phyloP scores from a whole-genome alignment of 148 eudicot species.

The Rhododendron molle region DNA sequence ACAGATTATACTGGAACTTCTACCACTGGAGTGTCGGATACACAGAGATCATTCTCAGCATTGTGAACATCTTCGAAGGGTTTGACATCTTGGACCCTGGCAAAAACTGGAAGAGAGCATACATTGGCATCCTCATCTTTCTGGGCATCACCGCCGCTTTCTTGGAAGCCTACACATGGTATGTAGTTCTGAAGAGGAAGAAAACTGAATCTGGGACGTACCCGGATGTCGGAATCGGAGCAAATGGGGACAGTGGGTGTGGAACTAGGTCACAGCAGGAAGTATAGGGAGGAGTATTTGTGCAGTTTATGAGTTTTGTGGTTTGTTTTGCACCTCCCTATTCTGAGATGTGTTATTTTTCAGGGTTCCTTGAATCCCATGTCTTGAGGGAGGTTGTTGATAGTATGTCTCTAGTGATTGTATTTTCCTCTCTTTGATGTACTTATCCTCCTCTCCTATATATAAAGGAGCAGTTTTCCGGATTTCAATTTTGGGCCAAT shows the following conservation, averaged over 20 bases:
- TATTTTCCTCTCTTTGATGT: not conserved
- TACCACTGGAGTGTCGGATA: constrained; percentile 41
- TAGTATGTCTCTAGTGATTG: not conserved
- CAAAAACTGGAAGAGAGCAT: constrained; percentile 40
- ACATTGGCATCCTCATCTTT: constrained; percentile 31
- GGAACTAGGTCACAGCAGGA: constrained; percentile 1
- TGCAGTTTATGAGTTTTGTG: not conserved
- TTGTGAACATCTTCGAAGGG: constrained; percentile 44
- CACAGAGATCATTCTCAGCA: constrained; percentile 35
- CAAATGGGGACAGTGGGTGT: constrained; percentile 12
- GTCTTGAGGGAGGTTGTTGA: not conserved
- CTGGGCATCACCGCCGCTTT: constrained; percentile 30
- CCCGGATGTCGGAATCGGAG: not conserved
- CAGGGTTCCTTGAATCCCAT: not conserved
- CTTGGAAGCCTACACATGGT: constrained; percentile 47
- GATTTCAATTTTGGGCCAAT: too few relatives aligned
- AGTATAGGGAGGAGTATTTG: not conserved
- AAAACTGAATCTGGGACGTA: constrained; percentile 18
- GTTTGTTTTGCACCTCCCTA: not conserved
- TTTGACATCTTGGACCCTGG: constrained; percentile 46
- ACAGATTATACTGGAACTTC: too few relatives aligned
- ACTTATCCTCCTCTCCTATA: too few relatives aligned
- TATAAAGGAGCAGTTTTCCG: too few relatives aligned
- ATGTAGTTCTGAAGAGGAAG: constrained; percentile 40
- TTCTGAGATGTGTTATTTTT: too few relatives aligned